These are phyloP conservation scores for Biancaea sappan DNA, from an alignment of 306 rosid species.

Conservation along the genomic window DNA sequence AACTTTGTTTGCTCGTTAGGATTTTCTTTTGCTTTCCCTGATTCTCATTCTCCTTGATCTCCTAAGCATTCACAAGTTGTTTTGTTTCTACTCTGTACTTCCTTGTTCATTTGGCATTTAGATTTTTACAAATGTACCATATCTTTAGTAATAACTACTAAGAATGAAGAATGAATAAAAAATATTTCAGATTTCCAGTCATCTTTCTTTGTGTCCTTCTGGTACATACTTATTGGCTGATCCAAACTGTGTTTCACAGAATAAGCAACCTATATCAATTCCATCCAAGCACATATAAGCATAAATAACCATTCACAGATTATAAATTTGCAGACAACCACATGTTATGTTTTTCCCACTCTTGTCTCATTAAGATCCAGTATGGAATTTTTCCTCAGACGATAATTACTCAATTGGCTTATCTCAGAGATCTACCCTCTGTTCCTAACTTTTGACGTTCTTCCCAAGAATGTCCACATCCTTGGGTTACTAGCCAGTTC, in stretches of 20 bases:
- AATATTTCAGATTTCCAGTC: background rate
- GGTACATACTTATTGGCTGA: background rate
- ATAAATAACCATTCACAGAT: no score
- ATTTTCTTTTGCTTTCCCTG: background rate
- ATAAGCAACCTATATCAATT: no score
- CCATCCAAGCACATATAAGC: no score
- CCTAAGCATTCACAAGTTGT: conserved; percentile 30
- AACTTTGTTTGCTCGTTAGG: background rate
- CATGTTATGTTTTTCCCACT: no score
- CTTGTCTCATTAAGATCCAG: no score
- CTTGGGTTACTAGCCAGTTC: no score
- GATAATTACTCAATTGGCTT: no score
- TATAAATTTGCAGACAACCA: no score
- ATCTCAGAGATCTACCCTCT: no score
- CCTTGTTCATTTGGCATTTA: conserved; percentile 11
- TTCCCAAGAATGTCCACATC: no score
- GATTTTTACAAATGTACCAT: background rate
- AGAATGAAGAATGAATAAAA: background rate
- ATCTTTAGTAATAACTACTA: background rate
- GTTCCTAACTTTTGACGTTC: no score
- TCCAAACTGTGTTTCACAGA: background rate
- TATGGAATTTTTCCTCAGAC: no score
- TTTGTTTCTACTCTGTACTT: conserved; percentile 8
- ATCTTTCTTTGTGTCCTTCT: background rate
- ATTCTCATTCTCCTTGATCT: conserved; percentile 25